Percentiles rank a stretch among this genome's conserved stretches.
These are phyloP conservation scores for Theileria annulata DNA, from an alignment of 169 alveolate species.

Conservation along the genomic window DNA sequence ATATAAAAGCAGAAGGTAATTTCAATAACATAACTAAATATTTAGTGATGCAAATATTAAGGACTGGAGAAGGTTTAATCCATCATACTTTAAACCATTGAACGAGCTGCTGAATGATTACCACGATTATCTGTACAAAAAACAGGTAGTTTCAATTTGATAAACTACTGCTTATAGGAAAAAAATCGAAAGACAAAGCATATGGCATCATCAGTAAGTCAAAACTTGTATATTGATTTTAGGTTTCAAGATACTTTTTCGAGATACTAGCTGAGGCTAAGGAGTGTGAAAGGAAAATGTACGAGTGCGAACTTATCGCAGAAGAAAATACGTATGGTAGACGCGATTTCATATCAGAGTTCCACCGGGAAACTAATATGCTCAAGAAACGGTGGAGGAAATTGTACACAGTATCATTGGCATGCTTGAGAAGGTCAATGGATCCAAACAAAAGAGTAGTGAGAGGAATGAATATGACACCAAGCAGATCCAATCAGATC, in stretches of 20 bases:
- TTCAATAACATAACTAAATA: neutral
- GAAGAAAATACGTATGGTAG: constrained; percentile 66
- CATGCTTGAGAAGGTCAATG: constrained; percentile 27
- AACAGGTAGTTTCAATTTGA: neutral
- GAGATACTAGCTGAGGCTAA: constrained; percentile 68
- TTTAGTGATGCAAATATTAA: neutral
- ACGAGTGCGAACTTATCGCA: constrained; percentile 57
- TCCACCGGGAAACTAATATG: constrained; percentile 45
- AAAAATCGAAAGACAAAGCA: constrained; percentile 27
- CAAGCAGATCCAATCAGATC: constrained; percentile 10
- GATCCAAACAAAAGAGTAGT: constrained; percentile 13
- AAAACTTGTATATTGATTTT: neutral
- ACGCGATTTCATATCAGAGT: constrained; percentile 55
- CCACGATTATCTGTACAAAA: constrained; percentile 48
- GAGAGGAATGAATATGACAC: constrained; percentile 18
- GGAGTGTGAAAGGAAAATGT: constrained; percentile 67
- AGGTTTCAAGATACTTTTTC: constrained; percentile 61
- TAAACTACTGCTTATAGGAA: neutral
- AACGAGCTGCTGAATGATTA: constrained; percentile 21
- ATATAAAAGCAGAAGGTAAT: neutral
- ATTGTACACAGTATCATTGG: constrained; percentile 34
- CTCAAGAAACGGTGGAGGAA: constrained; percentile 36
- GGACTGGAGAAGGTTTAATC: constrained; percentile 58
- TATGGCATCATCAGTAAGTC: constrained; percentile 30
- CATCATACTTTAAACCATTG: constrained; percentile 37